Percentiles rank a stretch among this genome's conserved stretches.
Conservation (phyloP, 2,329 filamentous ascomycete genomes). For the Botrytis fragariae region DNA sequence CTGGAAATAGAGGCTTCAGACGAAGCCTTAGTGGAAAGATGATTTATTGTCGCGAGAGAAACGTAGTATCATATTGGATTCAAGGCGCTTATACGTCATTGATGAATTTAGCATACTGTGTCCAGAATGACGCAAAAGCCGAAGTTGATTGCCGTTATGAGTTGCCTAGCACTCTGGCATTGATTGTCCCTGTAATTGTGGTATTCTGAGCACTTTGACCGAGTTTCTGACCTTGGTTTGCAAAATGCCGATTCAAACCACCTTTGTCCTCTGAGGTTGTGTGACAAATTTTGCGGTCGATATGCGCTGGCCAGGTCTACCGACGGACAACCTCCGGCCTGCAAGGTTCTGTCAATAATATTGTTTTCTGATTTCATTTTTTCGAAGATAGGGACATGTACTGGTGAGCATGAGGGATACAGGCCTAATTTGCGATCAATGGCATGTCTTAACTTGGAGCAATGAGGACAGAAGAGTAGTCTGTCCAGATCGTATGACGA, state of each 20-base stretch:
- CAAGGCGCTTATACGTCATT: background rate
- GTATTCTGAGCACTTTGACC: background rate
- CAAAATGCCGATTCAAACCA: no score
- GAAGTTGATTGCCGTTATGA: background rate
- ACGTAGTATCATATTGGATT: background rate
- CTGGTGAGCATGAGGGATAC: no score
- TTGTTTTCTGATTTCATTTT: background rate
- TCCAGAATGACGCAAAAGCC: background rate
- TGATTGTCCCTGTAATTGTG: background rate
- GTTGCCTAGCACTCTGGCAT: background rate
- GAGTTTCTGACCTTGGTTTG: background rate
- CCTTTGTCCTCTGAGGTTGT: background rate
- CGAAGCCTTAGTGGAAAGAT: background rate
- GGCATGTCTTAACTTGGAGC: no score
- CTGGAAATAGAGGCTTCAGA: no score
- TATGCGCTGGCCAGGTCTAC: background rate
- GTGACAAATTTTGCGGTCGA: background rate
- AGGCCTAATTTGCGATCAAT: background rate
- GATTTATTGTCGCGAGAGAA: background rate
- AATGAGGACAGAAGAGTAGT: background rate
- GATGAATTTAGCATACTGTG: background rate
- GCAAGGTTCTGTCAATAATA: background rate
- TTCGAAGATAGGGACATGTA: no score
- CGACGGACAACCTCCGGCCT: background rate
- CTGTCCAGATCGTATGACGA: background rate